These are phyloP conservation scores for Schwanniomyces polymorphus DNA, from an alignment of 805 yeast genomes.

Conservation along the genomic window DNA sequence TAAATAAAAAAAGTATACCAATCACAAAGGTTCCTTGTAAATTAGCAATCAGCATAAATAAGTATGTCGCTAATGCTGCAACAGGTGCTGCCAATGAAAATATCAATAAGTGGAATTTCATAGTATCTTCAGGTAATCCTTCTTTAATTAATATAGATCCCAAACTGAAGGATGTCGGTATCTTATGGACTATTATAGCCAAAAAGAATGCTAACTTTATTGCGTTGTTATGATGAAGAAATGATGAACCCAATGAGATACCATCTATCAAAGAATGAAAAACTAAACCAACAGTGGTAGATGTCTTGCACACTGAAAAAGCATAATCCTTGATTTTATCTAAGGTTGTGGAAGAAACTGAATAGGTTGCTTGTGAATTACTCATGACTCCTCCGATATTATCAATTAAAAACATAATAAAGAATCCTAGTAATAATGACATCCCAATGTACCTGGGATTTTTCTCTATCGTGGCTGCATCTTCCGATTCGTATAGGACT, in stretches of 20 bases:
- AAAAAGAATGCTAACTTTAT: conserved; percentile 49
- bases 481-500: conserved; percentile 28
- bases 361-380: not conserved
- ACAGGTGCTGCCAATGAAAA: conserved; percentile 66
- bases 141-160: conserved; percentile 50
- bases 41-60: conserved; percentile 30
- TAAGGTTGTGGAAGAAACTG: not conserved
- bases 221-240: conserved; percentile 31
- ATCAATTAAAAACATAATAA: conserved; percentile 53
- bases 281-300: conserved; percentile 61
- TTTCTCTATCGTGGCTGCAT: conserved; percentile 15
- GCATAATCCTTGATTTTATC: not conserved
- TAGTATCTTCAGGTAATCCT: conserved; percentile 26
- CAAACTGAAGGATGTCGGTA: conserved; percentile 74
- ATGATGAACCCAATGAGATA: conserved; percentile 65
- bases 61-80: conserved; percentile 54
- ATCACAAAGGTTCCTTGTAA: conserved; percentile 36
- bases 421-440: conserved; percentile 53
- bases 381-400: conserved; percentile 17
- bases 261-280: conserved; percentile 76
- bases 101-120: conserved; percentile 47
- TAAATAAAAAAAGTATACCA: conserved; percentile 58
- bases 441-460: conserved; percentile 40
- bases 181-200: conserved; percentile 67
- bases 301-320: conserved; percentile 33